phyloP scores from a whole-genome alignment of 192 early-diverging fungal species.

The Radiomyces spectabilis region DNA sequence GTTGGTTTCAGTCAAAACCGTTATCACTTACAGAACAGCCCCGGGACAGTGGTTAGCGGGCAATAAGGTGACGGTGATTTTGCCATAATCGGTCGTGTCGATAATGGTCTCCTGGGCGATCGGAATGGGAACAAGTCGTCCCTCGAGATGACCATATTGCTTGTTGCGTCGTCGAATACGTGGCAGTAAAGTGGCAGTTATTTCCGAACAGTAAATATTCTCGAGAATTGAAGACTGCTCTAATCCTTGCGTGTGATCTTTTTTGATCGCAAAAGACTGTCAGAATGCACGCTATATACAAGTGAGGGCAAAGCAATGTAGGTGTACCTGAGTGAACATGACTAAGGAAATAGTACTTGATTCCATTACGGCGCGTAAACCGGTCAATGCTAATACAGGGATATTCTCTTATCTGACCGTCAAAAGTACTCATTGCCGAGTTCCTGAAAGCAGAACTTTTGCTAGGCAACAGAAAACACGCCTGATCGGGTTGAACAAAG shows the following conservation, averaged over 20 bases:
- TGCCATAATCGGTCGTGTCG: conserved; percentile 28
- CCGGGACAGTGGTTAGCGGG: conserved; percentile 45
- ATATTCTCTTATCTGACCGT: conserved; percentile 44
- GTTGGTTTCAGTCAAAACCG: background rate
- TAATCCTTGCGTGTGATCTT: conserved; percentile 39
- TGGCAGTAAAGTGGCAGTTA: conserved; percentile 33
- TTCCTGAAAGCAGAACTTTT: too few species aligned
- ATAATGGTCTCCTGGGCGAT: conserved; percentile 9
- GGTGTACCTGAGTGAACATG: conserved; percentile 33
- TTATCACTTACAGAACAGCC: conserved; percentile 33
- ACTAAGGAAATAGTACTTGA: conserved; percentile 30
- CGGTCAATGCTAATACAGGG: conserved; percentile 37
- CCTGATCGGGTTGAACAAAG: too few species aligned
- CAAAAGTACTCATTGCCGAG: conserved; percentile 40
- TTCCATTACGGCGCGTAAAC: conserved; percentile 15
- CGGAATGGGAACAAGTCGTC: conserved; percentile 6
- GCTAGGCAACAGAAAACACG: too few species aligned
- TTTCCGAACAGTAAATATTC: conserved; percentile 41
- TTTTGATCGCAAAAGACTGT: conserved; percentile 1
- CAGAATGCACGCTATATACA: background rate
- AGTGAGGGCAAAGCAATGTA: background rate
- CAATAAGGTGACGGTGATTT: conserved; percentile 27
- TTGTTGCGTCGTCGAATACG: background rate
- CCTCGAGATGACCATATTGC: conserved; percentile 16
- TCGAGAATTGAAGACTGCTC: conserved; percentile 18